Evolutionary conservation across 2,329 filamentous ascomycete genomes (phyloP).

Genomic region (Fonsecaea multimorphosa): DNA sequence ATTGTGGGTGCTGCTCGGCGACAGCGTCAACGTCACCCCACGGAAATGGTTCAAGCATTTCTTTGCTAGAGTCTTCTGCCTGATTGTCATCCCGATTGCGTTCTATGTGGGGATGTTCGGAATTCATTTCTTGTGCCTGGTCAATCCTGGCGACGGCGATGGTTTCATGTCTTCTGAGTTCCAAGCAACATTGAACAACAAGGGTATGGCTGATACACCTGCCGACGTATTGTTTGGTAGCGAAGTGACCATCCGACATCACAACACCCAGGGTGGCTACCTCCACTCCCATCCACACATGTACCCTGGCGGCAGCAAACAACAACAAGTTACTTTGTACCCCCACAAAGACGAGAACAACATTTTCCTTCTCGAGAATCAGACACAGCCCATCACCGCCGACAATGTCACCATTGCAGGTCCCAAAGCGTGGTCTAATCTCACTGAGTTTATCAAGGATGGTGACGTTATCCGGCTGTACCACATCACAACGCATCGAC

Average conservation of each 20-base stretch:
- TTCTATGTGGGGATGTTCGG: slow-evolving; percentile 98
- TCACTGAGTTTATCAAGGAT: slow-evolving; percentile 73
- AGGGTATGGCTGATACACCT: slow-evolving; percentile 93
- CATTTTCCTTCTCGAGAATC: slow-evolving; percentile 90
- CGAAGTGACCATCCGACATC: slow-evolving; percentile 83
- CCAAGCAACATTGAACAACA: slow-evolving; percentile 94
- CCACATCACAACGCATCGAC: slow-evolving; percentile 80
- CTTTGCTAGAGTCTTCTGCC: slow-evolving; percentile 84
- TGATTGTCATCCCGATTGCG: slow-evolving; percentile 83
- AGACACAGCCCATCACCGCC: slow-evolving; percentile 80
- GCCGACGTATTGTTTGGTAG: slow-evolving; percentile 91
- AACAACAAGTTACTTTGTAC: slow-evolving; percentile 97
- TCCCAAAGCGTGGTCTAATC: slow-evolving; percentile 79
- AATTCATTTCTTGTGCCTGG: slow-evolving; percentile 91
- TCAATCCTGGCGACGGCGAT: slow-evolving; percentile 95
- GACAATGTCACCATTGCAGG: slow-evolving; percentile 79
- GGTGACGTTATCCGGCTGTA: slow-evolving; percentile 83
- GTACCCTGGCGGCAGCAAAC: slow-evolving; percentile 97
- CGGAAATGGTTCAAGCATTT: slow-evolving; percentile 93
- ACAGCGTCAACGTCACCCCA: slow-evolving; percentile 82
- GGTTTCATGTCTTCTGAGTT: slow-evolving; percentile 99
- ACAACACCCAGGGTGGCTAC: slow-evolving; percentile 97
- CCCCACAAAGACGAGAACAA: slow-evolving; percentile 99
- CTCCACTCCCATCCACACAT: slow-evolving; percentile 96
- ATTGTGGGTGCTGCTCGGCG: slow-evolving; percentile 92